phyloP scores from a whole-genome alignment of 192 early-diverging fungal genomes.

The Entrophospora sp. region DNA sequence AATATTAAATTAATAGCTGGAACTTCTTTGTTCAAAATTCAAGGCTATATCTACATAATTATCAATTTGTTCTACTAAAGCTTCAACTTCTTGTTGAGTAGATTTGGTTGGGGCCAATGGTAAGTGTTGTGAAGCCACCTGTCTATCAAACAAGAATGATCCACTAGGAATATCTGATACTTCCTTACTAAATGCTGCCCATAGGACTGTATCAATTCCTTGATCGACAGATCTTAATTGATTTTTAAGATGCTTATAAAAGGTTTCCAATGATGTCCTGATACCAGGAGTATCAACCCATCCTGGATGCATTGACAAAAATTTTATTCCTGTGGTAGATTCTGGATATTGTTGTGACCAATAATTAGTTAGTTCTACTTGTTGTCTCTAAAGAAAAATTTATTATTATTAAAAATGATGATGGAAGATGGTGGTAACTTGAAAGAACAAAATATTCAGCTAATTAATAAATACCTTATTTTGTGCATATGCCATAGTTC shows the following conservation, averaged over 20 bases:
- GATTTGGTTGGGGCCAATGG: not conserved
- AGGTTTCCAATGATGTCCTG: not conserved
- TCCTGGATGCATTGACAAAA: not conserved
- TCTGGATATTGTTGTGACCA: not conserved
- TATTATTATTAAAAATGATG: not conserved
- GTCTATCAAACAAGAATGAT: not conserved
- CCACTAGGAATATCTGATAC: not conserved
- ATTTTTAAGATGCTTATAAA: not conserved
- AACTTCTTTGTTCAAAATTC: no score
- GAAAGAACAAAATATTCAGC: not conserved
- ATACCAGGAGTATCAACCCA: not conserved
- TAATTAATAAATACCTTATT: not conserved
- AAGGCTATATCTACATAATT: no score
- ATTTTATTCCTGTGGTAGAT: not conserved
- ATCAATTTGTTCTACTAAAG: not conserved
- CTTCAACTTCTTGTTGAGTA: not conserved
- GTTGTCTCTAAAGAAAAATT: not conserved
- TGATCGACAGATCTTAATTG: not conserved
- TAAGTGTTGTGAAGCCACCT: not conserved
- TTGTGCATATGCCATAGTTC: constrained; percentile 3
- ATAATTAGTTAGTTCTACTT: not conserved
- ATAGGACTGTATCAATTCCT: not conserved
- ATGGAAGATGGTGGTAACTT: not conserved
- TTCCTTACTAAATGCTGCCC: not conserved
- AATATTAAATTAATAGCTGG: no score